Conservation (phyloP, 768 basidiomycete species). For the Lentinula boryana region DNA sequence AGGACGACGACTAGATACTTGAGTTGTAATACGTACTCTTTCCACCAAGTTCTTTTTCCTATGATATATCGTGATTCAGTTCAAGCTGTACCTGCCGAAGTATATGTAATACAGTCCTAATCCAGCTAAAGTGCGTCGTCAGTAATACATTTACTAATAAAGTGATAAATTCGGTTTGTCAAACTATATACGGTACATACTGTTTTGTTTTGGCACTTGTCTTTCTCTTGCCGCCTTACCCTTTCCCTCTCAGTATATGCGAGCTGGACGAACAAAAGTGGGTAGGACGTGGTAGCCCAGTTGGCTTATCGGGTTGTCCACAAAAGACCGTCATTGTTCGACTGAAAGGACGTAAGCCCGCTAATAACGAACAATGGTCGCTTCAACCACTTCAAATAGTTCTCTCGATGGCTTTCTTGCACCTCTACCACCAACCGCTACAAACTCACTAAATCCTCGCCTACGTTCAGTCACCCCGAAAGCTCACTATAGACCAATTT, state of each 20-base stretch:
- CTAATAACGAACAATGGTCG: conserved; percentile 1
- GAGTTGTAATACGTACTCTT: not conserved
- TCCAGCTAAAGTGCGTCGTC: not conserved
- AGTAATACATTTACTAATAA: not conserved
- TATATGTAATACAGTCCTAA: not conserved
- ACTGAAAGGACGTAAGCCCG: not conserved
- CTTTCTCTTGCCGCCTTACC: not conserved
- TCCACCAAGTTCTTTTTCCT: too few relatives aligned
- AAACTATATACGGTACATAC: not conserved
- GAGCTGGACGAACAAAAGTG: not conserved
- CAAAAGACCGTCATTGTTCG: conserved; percentile 2
- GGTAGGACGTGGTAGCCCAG: not conserved
- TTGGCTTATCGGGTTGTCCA: not conserved
- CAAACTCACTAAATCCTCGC: conserved; percentile 7
- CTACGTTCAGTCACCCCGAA: conserved; percentile 12
- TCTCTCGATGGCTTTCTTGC: not conserved
- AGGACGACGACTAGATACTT: conserved; percentile 66
- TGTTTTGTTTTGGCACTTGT: not conserved
- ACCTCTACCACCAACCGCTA: conserved; percentile 6
- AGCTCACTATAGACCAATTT: conserved; percentile 37
- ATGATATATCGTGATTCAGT: too few relatives aligned
- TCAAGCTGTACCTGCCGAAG: not conserved
- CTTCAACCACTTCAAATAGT: not conserved
- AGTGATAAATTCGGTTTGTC: not conserved
- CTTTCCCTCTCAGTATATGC: not conserved